Evolutionary conservation across 2,329 filamentous ascomycete genomes (phyloP), one percentile per base, ranked within the genome.

Genomic region (Aulographum hederae): DNA sequence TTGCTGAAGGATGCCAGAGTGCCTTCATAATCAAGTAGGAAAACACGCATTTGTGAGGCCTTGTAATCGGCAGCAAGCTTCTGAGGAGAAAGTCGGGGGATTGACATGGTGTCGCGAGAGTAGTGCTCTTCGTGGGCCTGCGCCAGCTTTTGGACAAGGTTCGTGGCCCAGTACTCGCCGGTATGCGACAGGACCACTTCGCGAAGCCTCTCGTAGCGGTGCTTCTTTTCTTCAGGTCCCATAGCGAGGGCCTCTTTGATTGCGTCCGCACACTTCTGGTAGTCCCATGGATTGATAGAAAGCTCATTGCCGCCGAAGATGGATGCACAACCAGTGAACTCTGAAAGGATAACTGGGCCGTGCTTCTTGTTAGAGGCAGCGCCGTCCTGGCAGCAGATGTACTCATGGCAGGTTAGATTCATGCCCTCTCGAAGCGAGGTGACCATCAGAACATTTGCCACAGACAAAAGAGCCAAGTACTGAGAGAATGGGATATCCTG

Each of bases 341-440:
- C 86, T 39, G 82, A 93, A 33, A 95, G 61, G 40, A 95, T 93
- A 27, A 95, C 63, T 1, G 84, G 85, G 2, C 82, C 82, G 45
- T 89, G 73, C 53, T 81, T 85, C 58, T 84, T 84, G 2, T 65
- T 61, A 38, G 69, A 57, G 32, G 66, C 63, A 41, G 69, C 69
- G 26, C 85, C 85, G 46, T 95, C 86, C 48, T 95, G 86, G 47
- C 85, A 94, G 41, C 81, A 80, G 20, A 94, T 68, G 46, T 84
- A 95, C 50, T 95, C 86, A 49, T 95, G 89, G 4, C 79, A 85
- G 0, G 86, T 94, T 34, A 95, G 57, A 49, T 94, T 95, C 89
- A 95, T 95, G 39, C 86, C 86, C 51, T 95, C 86, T 32, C 89
- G 81, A 43, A 95, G 73, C 48, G 82, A 91, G 2, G 86, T 91